phyloP scores from a whole-genome alignment of 2,329 filamentous ascomycete species.

The Ophiobolus disseminans region DNA sequence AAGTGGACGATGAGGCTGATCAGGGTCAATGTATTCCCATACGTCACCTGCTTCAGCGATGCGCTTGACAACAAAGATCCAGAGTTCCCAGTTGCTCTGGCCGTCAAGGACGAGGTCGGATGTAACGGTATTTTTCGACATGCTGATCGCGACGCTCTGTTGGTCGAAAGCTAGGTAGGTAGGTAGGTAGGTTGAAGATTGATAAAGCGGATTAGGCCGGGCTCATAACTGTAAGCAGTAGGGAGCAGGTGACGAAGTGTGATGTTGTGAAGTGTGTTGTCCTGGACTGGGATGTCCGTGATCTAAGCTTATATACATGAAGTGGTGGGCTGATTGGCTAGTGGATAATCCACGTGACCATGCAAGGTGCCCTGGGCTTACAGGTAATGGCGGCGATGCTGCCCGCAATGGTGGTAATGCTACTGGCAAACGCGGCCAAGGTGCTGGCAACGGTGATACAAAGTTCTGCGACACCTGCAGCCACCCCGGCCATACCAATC shows the following conservation, averaged over 20 bases:
- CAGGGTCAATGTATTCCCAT: slow-evolving; percentile 11
- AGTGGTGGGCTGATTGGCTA: too few relatives aligned
- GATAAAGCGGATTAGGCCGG: slow-evolving; percentile 10
- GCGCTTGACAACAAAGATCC: slow-evolving; percentile 15
- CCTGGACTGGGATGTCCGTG: too few relatives aligned
- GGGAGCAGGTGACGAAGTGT: too few relatives aligned
- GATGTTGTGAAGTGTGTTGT: too few relatives aligned
- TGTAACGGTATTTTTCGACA: slow-evolving; percentile 1
- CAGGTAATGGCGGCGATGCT: neutral
- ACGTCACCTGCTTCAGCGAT: slow-evolving; percentile 16
- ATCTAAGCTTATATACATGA: too few relatives aligned
- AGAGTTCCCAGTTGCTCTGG: slow-evolving; percentile 17
- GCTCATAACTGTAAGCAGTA: too few relatives aligned
- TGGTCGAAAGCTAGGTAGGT: neutral
- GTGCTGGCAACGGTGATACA: too few relatives aligned
- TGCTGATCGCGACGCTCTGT: too few relatives aligned
- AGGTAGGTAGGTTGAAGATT: neutral
- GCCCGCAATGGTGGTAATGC: neutral
- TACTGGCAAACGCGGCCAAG: too few relatives aligned
- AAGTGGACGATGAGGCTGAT: slow-evolving; percentile 2
- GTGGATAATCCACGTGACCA: too few relatives aligned
- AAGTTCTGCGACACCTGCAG: too few relatives aligned
- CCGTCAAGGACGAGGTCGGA: slow-evolving; percentile 11
- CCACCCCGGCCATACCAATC: too few relatives aligned
- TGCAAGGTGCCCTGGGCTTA: slow-evolving; percentile 4